phyloP scores from a whole-genome alignment of 169 alveolate species.

The Plasmodium yoelii region DNA sequence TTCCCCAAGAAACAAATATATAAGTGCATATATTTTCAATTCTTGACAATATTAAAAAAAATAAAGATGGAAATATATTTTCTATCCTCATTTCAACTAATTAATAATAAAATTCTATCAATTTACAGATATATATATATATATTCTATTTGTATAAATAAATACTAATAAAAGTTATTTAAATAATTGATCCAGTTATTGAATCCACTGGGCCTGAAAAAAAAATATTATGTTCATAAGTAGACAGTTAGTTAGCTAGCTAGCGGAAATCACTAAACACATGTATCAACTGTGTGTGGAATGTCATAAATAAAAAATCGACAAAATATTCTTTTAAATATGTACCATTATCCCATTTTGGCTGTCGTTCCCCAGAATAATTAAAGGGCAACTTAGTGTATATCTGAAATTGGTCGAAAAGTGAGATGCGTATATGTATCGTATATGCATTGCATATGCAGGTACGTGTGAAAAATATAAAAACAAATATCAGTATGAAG shows the following conservation, averaged over 20 bases:
- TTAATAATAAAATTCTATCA: too few species aligned
- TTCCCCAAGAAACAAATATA: too few species aligned
- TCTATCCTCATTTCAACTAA: too few species aligned
- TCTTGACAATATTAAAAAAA: too few species aligned
- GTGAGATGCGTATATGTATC: neutral
- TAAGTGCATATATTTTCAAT: too few species aligned
- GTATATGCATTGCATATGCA: conserved; percentile 2
- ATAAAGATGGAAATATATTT: too few species aligned
- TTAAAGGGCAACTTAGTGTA: conserved; percentile 18
- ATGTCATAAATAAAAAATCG: neutral
- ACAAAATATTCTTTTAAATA: neutral
- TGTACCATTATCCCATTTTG: conserved; percentile 21
- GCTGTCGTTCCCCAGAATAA: neutral
- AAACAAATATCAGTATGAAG: neutral
- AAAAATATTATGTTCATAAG: neutral
- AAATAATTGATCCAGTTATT: conserved; percentile 15
- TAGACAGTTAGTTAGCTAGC: neutral
- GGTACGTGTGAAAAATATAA: neutral
- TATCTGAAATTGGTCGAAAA: conserved; percentile 6
- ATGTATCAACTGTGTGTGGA: conserved; percentile 3
- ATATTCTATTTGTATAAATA: too few species aligned
- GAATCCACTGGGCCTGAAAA: conserved; percentile 56
- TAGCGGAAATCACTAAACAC: neutral
- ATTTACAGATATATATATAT: too few species aligned
- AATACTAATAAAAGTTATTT: neutral